phyloP scores from a whole-genome alignment of 352 stramenopile species.

The Phytophthora constricta region DNA sequence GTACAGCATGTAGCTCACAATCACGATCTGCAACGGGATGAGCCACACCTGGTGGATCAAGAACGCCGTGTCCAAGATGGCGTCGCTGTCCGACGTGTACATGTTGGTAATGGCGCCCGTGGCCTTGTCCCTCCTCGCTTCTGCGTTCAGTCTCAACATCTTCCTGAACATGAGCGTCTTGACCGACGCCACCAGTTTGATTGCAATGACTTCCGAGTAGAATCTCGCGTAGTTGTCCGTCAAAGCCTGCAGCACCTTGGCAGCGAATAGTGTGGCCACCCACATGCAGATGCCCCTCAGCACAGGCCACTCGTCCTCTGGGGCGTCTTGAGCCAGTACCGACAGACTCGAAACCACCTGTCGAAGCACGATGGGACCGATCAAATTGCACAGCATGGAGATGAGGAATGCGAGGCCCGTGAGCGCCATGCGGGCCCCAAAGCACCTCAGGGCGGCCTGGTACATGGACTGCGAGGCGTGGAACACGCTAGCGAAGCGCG shows the following conservation, averaged over 20 bases:
- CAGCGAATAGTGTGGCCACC: constrained; percentile 51
- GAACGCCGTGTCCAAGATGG: constrained; percentile 47
- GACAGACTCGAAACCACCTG: constrained; percentile 50
- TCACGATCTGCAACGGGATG: constrained; percentile 57
- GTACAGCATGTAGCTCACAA: constrained; percentile 56
- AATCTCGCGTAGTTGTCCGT: constrained; percentile 58
- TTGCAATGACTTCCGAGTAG: constrained; percentile 55
- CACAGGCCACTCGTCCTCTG: constrained; percentile 28
- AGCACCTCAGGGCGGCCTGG: constrained; percentile 41
- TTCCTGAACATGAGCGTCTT: constrained; percentile 67
- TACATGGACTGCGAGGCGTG: constrained; percentile 38
- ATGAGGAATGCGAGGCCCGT: constrained; percentile 53
- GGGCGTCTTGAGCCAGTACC: constrained; percentile 14
- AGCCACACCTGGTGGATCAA: constrained; percentile 72
- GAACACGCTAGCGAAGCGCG: constrained; percentile 35
- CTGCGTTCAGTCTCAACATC: constrained; percentile 51
- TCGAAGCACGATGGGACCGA: constrained; percentile 53
- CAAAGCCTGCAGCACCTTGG: constrained; percentile 64
- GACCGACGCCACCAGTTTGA: constrained; percentile 57
- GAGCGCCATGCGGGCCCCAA: constrained; percentile 42
- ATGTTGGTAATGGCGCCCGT: constrained; percentile 68
- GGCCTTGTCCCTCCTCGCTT: constrained; percentile 48
- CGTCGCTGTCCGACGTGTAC: constrained; percentile 63
- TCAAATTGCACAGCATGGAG: constrained; percentile 58
- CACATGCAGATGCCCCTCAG: constrained; percentile 34